phyloP scores from a whole-genome alignment of 495 filamentous ascomycete species.

The Aspergillus olivimuriae region DNA sequence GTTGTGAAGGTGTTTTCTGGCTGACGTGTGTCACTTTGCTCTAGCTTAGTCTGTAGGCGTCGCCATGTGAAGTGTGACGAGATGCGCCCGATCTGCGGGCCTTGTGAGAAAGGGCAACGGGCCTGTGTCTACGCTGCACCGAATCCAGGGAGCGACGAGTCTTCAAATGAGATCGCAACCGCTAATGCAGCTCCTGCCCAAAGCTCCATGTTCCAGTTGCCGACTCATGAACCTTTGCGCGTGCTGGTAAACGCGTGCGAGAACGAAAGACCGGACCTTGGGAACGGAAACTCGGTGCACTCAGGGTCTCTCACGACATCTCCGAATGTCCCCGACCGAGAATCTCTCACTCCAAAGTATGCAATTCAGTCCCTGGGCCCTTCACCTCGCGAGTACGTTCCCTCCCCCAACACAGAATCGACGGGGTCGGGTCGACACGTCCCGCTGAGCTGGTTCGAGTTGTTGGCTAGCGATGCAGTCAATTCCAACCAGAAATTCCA shows the following conservation, averaged over 20 bases:
- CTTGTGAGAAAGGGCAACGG: conserved; percentile 26
- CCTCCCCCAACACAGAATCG: conserved; percentile 22
- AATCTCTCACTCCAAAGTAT: no score
- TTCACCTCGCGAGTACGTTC: conserved; percentile 7
- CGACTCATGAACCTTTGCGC: conserved; percentile 15
- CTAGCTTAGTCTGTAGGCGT: conserved; percentile 23
- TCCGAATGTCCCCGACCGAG: no score
- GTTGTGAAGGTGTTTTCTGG: not conserved
- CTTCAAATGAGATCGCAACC: not conserved
- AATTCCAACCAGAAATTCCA: conserved; percentile 21
- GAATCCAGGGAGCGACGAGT: not conserved
- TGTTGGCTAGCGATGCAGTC: conserved; percentile 23
- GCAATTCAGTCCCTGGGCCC: no score
- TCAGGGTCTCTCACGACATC: no score
- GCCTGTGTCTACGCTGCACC: conserved; percentile 17
- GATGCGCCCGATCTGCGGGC: conserved; percentile 24
- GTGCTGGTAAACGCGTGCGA: conserved; percentile 23
- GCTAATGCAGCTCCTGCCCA: no score
- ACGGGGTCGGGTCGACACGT: conserved; percentile 13
- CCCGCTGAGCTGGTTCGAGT: conserved; percentile 27
- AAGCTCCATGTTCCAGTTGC: not conserved
- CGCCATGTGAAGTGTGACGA: conserved; percentile 31
- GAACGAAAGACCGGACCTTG: no score
- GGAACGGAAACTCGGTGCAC: no score
- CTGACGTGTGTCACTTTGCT: conserved; percentile 3